Evolutionary conservation across 371 early-diverging fungal genomes (phyloP).

Genomic region (Conidiobolus incongruus): DNA sequence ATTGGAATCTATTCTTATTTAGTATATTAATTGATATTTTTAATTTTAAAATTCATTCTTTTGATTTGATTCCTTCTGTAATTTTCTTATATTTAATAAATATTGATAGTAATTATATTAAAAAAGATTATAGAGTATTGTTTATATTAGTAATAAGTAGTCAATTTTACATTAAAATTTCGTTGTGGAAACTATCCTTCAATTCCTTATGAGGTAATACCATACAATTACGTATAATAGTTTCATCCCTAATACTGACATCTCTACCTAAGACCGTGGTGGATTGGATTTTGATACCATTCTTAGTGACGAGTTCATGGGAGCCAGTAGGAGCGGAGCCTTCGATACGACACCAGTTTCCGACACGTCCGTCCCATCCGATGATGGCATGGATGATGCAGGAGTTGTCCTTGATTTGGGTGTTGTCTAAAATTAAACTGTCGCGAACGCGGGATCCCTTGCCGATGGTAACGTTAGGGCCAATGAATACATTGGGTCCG

Average conservation of each 20-base stretch:
- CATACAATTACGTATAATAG: slow-evolving; percentile 83
- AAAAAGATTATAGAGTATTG: too few relatives aligned
- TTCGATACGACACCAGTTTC: slow-evolving; percentile 84
- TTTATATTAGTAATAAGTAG: too few relatives aligned
- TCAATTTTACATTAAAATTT: slow-evolving; percentile 88
- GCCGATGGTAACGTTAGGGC: slow-evolving; percentile 79
- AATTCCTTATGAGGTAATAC: slow-evolving; percentile 94
- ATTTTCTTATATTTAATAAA: too few relatives aligned
- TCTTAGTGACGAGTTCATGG: slow-evolving; percentile 31
- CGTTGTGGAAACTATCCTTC: slow-evolving; percentile 69
- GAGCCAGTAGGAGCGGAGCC: slow-evolving; percentile 46
- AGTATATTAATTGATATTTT: too few relatives aligned
- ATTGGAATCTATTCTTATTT: too few relatives aligned
- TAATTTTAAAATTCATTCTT: too few relatives aligned
- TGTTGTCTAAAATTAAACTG: slow-evolving; percentile 82
- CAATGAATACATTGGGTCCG: slow-evolving; percentile 91
- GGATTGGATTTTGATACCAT: slow-evolving; percentile 77
- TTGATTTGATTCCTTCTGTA: too few relatives aligned
- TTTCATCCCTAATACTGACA: slow-evolving; percentile 74
- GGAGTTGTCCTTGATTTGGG: slow-evolving; percentile 42
- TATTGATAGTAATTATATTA: too few relatives aligned
- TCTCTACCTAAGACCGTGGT: slow-evolving; percentile 82
- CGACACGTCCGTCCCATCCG: slow-evolving; percentile 89
- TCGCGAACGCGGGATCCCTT: slow-evolving; percentile 89
- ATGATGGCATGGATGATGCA: slow-evolving; percentile 81